Evolutionary conservation across 768 basidiomycete genomes (phyloP).

Genomic region (Chalciporus pseudorubinellus): DNA sequence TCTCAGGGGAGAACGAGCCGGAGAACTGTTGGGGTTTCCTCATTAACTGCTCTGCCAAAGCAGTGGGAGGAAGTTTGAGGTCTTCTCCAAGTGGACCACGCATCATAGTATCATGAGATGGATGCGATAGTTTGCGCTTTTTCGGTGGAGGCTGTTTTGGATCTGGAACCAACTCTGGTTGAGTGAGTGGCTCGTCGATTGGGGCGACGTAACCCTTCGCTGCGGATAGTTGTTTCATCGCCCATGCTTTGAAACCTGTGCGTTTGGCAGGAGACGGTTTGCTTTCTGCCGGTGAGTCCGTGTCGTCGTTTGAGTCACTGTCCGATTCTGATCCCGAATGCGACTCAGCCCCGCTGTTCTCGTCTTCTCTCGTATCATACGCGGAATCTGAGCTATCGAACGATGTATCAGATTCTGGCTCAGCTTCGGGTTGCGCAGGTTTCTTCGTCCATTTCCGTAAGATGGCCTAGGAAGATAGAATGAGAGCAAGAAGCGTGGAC

Average conservation of each 20-base stretch:
- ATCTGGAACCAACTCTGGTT: constrained; percentile 9
- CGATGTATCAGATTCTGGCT: constrained; percentile 51
- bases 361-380: constrained; percentile 46
- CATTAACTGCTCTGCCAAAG: constrained; percentile 50
- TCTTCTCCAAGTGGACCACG: constrained; percentile 82
- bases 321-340: constrained; percentile 15
- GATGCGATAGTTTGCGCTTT: constrained; percentile 44
- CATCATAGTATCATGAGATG: constrained; percentile 40
- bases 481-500: constrained; percentile 2
- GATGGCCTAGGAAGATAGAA: constrained; percentile 28
- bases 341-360: constrained; percentile 15
- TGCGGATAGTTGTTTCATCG: constrained; percentile 65
- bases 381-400: constrained; percentile 80
- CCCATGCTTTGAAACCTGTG: constrained; percentile 86
- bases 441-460: constrained; percentile 52
- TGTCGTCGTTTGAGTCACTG: constrained; percentile 10
- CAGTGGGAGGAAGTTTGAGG: constrained; percentile 61
- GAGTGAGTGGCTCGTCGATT: constrained; percentile 12
- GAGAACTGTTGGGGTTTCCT: constrained; percentile 2
- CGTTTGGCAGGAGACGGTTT: constrained; percentile 34
- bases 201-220: constrained; percentile 39
- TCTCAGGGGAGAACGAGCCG: constrained; percentile 10
- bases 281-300: constrained; percentile 14
- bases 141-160: constrained; percentile 32
- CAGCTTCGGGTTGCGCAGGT: constrained; percentile 27